phyloP scores from a whole-genome alignment of 2,329 filamentous ascomycete genomes.

The Polychaeton citri region DNA sequence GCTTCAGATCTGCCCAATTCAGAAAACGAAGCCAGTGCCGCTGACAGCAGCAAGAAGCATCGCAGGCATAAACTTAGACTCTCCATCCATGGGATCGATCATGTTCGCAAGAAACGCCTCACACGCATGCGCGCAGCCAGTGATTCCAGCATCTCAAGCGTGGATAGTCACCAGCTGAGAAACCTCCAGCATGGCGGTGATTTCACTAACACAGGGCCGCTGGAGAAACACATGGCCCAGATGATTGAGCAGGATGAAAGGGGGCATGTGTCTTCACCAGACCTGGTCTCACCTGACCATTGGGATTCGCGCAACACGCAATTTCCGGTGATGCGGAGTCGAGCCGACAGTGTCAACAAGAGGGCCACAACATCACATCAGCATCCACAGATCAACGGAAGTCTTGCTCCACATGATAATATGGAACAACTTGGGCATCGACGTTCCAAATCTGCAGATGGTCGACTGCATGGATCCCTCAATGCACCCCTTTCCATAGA shows the following conservation, averaged over 20 bases:
- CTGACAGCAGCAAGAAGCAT: neutral
- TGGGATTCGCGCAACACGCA: constrained; percentile 18
- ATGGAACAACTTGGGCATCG: constrained; percentile 3
- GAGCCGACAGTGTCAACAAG: neutral
- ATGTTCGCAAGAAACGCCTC: neutral
- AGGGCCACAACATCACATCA: neutral
- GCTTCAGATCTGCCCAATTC: neutral
- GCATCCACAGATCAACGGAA: constrained; percentile 3
- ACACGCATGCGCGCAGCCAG: constrained; percentile 7
- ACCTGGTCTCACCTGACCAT: constrained; percentile 28
- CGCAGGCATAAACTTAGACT: neutral
- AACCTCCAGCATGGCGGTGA: constrained; percentile 27
- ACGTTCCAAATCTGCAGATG: constrained; percentile 11
- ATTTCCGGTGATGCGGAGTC: constrained; percentile 6
- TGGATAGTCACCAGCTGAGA: constrained; percentile 29
- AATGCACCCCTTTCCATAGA: neutral
- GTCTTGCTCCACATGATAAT: constrained; percentile 9
- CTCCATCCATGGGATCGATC: neutral
- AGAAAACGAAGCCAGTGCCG: neutral
- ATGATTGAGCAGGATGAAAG: constrained; percentile 31
- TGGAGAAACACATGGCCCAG: constrained; percentile 31
- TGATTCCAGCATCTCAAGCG: constrained; percentile 15
- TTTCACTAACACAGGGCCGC: constrained; percentile 32
- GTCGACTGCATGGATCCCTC: constrained; percentile 3
- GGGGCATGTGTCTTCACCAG: constrained; percentile 22